These are phyloP conservation scores for Scleroderma citrinum DNA, from an alignment of 768 basidiomycete species.

Conservation along the genomic window DNA sequence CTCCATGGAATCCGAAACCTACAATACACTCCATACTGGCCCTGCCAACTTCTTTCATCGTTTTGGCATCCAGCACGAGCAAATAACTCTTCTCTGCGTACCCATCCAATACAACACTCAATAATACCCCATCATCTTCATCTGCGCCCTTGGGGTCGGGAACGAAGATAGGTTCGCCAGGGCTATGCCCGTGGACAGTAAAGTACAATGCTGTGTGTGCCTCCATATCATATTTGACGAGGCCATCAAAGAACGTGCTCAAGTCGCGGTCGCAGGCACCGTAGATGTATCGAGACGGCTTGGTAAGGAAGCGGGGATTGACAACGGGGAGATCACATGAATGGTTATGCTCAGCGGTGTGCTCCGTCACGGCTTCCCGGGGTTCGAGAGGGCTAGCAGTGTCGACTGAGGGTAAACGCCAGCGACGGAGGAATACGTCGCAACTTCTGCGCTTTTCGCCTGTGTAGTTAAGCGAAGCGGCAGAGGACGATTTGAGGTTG, in stretches of 20 bases:
- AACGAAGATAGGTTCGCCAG: conserved; percentile 36
- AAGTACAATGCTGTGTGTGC: conserved; percentile 20
- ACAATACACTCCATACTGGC: conserved; percentile 30
- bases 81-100: conserved; percentile 28
- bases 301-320: conserved; percentile 26
- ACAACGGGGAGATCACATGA: conserved; percentile 34
- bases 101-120: conserved; percentile 33
- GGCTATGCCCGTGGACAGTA: conserved; percentile 24
- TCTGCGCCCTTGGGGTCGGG: conserved; percentile 20
- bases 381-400: conserved; percentile 9
- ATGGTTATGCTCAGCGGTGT: conserved; percentile 20
- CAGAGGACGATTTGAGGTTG: conserved; percentile 20
- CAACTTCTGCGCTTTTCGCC: conserved; percentile 15
- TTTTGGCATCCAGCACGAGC: conserved; percentile 33
- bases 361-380: conserved; percentile 14
- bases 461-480: conserved; percentile 21
- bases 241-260: conserved; percentile 29
- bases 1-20: conserved; percentile 34
- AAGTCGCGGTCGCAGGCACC: conserved; percentile 21
- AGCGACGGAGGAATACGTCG: conserved; percentile 26
- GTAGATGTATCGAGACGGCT: conserved; percentile 29
- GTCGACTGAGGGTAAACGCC: conserved; percentile 22
- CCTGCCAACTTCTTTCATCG: conserved; percentile 31
- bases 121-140: conserved; percentile 34
- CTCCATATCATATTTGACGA: conserved; percentile 33